Percentiles rank a stretch among this genome's conserved stretches.
These are phyloP conservation scores for Nitzschia putrida DNA, from an alignment of 108 stramenopile genomes.

Conservation along the genomic window DNA sequence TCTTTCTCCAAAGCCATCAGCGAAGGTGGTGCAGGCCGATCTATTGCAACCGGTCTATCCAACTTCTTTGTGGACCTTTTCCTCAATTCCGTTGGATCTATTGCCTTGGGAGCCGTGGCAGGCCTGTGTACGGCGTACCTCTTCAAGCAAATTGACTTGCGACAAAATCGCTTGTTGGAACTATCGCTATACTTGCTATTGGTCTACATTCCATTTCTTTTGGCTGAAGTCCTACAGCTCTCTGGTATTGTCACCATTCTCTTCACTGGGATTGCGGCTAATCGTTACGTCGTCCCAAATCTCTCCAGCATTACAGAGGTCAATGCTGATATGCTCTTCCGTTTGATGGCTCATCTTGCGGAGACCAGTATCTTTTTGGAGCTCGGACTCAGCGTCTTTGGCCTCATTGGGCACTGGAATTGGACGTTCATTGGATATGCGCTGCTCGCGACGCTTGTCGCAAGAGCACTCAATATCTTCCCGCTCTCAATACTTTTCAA, in stretches of 20 bases:
- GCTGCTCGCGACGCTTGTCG: conserved; percentile 62
- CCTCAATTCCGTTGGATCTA: conserved; percentile 59
- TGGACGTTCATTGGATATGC: conserved; percentile 60
- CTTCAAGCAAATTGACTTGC: conserved; percentile 68
- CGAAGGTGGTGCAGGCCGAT: conserved; percentile 29
- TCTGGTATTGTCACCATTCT: conserved; percentile 88
- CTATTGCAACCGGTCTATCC: conserved; percentile 36
- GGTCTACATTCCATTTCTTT: conserved; percentile 75
- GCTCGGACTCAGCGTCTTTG: conserved; percentile 75
- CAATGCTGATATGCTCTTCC: conserved; percentile 60
- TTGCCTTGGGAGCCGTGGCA: conserved; percentile 53
- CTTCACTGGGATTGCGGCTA: conserved; percentile 74
- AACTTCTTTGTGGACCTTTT: conserved; percentile 60
- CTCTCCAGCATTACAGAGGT: conserved; percentile 46
- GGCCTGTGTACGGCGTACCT: conserved; percentile 56
- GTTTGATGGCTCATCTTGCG: conserved; percentile 61
- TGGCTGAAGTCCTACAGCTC: conserved; percentile 70
- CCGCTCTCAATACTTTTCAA: conserved; percentile 65
- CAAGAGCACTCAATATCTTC: conserved; percentile 73
- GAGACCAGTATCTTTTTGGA: conserved; percentile 85
- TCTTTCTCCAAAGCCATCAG: conserved; percentile 63
- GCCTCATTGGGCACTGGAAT: conserved; percentile 38
- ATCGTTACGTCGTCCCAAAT: conserved; percentile 68
- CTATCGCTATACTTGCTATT: conserved; percentile 56
- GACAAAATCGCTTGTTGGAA: conserved; percentile 57